phyloP scores from a whole-genome alignment of 2,329 filamentous ascomycete genomes.

The Byssothecium circinans region DNA sequence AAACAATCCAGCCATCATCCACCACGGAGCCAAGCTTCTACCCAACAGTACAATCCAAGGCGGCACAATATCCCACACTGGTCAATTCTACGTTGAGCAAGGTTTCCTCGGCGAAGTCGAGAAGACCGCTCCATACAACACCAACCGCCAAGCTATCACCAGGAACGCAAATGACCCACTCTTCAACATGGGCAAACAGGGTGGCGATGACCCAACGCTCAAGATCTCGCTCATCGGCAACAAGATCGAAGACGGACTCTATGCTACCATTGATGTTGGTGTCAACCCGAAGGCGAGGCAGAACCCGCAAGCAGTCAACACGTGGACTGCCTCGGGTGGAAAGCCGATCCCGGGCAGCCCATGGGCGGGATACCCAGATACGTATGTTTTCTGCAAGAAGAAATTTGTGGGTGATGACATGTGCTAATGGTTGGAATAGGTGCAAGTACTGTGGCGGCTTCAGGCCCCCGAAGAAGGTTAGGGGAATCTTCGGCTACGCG shows the following conservation, averaged over 20 bases:
- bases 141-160: constrained; percentile 49
- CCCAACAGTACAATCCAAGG: constrained; percentile 56
- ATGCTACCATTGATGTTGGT: constrained; percentile 36
- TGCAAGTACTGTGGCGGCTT: constrained; percentile 24
- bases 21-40: constrained; percentile 44
- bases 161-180: constrained; percentile 56
- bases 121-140: constrained; percentile 48
- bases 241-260: constrained; percentile 33
- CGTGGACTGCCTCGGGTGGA: constrained; percentile 32
- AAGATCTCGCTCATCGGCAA: constrained; percentile 60
- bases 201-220: constrained; percentile 58
- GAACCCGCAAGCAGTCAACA: constrained; percentile 32
- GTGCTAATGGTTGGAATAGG: constrained; percentile 2
- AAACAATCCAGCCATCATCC: constrained; percentile 32
- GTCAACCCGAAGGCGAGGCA: constrained; percentile 31
- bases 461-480: constrained; percentile 19
- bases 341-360: constrained; percentile 26
- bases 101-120: constrained; percentile 58
- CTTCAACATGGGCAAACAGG: constrained; percentile 50
- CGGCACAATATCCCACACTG: constrained; percentile 59
- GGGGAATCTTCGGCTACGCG: constrained; percentile 6
- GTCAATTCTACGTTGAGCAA: constrained; percentile 67
- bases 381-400: constrained; percentile 1
- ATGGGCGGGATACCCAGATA: constrained; percentile 34
- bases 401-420: not conserved